Evolutionary conservation across 495 filamentous ascomycete genomes (phyloP).

Genomic region (Penicillium samsonianum): DNA sequence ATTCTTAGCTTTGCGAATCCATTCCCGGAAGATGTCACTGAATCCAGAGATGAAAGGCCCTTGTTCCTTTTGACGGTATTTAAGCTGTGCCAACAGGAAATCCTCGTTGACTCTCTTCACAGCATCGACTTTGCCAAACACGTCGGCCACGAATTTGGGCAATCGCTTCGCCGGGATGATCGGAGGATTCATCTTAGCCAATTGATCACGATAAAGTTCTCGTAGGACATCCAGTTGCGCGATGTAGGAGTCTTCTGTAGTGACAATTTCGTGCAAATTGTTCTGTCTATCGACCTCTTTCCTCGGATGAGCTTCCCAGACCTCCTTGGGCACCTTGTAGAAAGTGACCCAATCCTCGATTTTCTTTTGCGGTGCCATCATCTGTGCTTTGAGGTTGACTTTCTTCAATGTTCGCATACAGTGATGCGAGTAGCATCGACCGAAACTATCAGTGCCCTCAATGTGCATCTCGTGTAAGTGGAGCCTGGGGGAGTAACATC

Average conservation of each 20-base stretch:
- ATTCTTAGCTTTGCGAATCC: constrained; percentile 90
- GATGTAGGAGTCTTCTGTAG: constrained; percentile 89
- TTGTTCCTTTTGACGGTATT: constrained; percentile 96
- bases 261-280: constrained; percentile 92
- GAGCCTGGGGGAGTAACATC: constrained; percentile 84
- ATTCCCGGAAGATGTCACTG: constrained; percentile 97
- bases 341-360: constrained; percentile 87
- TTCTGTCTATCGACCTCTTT: constrained; percentile 95
- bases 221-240: constrained; percentile 81
- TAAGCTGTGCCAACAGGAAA: constrained; percentile 89
- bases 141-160: constrained; percentile 74
- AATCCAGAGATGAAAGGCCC: constrained; percentile 93
- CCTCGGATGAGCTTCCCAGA: constrained; percentile 64
- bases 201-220: constrained; percentile 80
- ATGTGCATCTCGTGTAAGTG: constrained; percentile 82
- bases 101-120: constrained; percentile 94
- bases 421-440: constrained; percentile 90
- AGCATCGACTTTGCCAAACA: constrained; percentile 88
- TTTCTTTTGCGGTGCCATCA: constrained; percentile 66
- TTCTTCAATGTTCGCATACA: constrained; percentile 94
- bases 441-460: constrained; percentile 59
- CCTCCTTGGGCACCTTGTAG: constrained; percentile 80
- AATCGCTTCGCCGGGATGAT: constrained; percentile 76
- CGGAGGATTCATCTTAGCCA: constrained; percentile 70
- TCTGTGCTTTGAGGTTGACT: constrained; percentile 75